phyloP scores from a whole-genome alignment of 2,329 filamentous ascomycete genomes.

The Ophiobolus disseminans region DNA sequence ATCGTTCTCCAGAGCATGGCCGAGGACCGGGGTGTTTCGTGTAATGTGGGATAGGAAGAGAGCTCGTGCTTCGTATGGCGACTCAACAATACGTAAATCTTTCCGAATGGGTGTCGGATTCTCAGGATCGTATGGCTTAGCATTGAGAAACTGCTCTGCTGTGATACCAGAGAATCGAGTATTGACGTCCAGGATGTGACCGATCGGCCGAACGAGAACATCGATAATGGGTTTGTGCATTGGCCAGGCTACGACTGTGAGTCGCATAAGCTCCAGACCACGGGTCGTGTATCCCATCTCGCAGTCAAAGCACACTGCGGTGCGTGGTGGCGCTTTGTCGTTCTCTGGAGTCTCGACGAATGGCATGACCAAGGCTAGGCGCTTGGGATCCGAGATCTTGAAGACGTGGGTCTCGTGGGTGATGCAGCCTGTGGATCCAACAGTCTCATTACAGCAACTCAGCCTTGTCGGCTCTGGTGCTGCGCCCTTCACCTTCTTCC shows the following conservation, averaged over 20 bases:
- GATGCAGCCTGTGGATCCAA: slow-evolving; percentile 81
- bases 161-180: slow-evolving; percentile 89
- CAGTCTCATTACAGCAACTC: slow-evolving; percentile 77
- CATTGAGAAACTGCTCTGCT: slow-evolving; percentile 75
- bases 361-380: slow-evolving; percentile 78
- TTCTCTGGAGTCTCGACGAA: slow-evolving; percentile 81
- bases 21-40: slow-evolving; percentile 82
- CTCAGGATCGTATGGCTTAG: slow-evolving; percentile 51
- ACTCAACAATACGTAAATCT: slow-evolving; percentile 74
- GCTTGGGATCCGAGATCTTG: slow-evolving; percentile 77
- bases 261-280: slow-evolving; percentile 85
- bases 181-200: slow-evolving; percentile 88
- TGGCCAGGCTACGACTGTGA: slow-evolving; percentile 91
- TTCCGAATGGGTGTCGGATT: slow-evolving; percentile 32
- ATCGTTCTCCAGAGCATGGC: slow-evolving; percentile 95
- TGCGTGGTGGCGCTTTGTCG: slow-evolving; percentile 46
- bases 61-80: slow-evolving; percentile 75
- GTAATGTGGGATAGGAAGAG: slow-evolving; percentile 79
- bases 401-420: slow-evolving; percentile 80
- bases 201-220: slow-evolving; percentile 81
- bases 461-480: slow-evolving; percentile 65
- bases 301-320: slow-evolving; percentile 87
- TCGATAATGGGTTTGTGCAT: slow-evolving; percentile 77
- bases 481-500: slow-evolving; percentile 62
- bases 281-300: slow-evolving; percentile 96